Conservation (phyloP, 768 basidiomycete species). For the Boletus sp. region DNA sequence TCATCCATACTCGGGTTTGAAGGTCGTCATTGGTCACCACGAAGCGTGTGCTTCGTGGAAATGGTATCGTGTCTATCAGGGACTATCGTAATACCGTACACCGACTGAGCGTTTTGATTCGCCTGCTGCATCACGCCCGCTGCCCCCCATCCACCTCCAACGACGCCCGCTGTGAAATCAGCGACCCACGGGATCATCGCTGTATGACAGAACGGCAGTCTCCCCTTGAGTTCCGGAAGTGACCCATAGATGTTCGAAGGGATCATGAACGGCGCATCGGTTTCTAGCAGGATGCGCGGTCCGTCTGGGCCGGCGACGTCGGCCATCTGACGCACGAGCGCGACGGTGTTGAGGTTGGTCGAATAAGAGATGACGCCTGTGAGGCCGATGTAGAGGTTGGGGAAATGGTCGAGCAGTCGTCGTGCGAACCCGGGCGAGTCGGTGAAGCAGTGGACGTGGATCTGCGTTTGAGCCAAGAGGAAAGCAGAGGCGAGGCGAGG, state of each 20-base stretch:
- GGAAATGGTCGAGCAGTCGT: constrained; percentile 70
- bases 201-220: constrained; percentile 68
- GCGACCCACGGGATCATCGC: constrained; percentile 88
- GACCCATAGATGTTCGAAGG: constrained; percentile 68
- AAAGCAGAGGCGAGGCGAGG: background rate
- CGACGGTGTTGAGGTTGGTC: constrained; percentile 67
- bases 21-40: background rate
- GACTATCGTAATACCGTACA: constrained; percentile 48
- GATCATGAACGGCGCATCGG: constrained; percentile 87
- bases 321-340: constrained; percentile 57
- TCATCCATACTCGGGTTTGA: background rate
- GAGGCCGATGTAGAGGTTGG: constrained; percentile 80
- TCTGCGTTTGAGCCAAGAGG: constrained; percentile 35
- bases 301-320: constrained; percentile 20
- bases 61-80: background rate
- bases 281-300: constrained; percentile 66
- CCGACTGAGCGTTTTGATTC: constrained; percentile 56
- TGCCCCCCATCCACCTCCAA: constrained; percentile 46
- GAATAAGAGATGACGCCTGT: constrained; percentile 85
- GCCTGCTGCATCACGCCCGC: constrained; percentile 58
- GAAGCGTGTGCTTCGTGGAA: background rate
- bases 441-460: constrained; percentile 88
- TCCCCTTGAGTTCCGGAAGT: constrained; percentile 49
- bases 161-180: constrained; percentile 57
- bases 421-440: constrained; percentile 73